These are phyloP conservation scores for Plasmopara viticola DNA, from an alignment of 352 stramenopile species.

Conservation along the genomic window DNA sequence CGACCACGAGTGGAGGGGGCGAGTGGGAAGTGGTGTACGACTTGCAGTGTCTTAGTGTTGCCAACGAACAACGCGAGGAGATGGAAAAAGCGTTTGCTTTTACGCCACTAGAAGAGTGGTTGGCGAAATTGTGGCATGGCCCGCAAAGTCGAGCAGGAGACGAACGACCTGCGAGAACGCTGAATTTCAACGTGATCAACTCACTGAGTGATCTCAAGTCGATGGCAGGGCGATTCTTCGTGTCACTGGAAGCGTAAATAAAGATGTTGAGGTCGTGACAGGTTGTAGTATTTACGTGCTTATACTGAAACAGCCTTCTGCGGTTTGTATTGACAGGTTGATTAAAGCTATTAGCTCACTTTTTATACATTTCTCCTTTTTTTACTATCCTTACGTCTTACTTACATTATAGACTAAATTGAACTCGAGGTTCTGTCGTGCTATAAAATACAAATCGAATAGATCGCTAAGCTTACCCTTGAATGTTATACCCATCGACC, in stretches of 20 bases:
- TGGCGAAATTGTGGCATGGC: constrained; percentile 48
- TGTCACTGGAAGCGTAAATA: constrained; percentile 27
- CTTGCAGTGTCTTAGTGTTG: constrained; percentile 44
- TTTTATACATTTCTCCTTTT: no score
- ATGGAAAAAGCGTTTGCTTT: constrained; percentile 50
- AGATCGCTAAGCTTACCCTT: no score
- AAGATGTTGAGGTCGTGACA: neutral
- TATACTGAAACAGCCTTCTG: no score
- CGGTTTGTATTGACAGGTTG: no score
- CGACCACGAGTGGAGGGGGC: constrained; percentile 30
- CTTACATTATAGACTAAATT: no score
- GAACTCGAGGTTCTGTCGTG: no score
- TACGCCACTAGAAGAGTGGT: constrained; percentile 62
- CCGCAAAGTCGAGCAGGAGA: constrained; percentile 13
- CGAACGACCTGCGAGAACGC: constrained; percentile 16
- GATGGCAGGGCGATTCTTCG: constrained; percentile 51
- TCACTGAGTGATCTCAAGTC: constrained; percentile 52
- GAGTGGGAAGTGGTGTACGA: constrained; percentile 78
- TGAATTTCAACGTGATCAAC: constrained; percentile 49
- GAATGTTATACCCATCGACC: no score
- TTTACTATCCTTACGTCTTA: no score
- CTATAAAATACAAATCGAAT: no score
- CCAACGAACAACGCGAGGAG: constrained; percentile 55
- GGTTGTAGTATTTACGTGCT: neutral
- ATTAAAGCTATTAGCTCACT: no score